Evolutionary conservation across 495 filamentous ascomycete genomes (phyloP), one percentile per base, ranked within the genome.

Genomic region (Parathielavia appendiculata): DNA sequence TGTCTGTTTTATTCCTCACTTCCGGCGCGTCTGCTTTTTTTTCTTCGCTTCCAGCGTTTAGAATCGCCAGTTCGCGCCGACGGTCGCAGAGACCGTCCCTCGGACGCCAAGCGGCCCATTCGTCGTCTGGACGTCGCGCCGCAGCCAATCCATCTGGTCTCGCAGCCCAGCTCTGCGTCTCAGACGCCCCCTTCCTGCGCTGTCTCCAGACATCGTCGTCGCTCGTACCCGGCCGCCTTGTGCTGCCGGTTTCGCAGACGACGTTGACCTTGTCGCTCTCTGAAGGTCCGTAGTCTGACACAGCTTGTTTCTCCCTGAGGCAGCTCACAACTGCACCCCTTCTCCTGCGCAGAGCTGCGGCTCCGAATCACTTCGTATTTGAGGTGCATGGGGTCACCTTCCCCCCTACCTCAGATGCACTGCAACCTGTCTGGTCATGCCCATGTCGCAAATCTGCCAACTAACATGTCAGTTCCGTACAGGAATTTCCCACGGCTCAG

Each of bases 401-500:
- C 59, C 52, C 43, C 63, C 54, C 66, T 63, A 52, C 22, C 60
- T 63, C 64, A 57, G 60, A 66, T 66, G 60, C 65, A 57, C 53
- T 65, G 65, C 53, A 65, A 67, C 65, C 45, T 60, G 61, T 57
- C 60, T 60, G 40, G 19, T 35, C 5, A 49, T 59, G 41, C 35
- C 47, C n/a, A 23, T 55, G 38, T 32, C 39, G 39, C 23, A n/a
- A 20, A 43, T 17, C 22, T 46, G 23, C 35, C 45, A 52, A 69
- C 75, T 80, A 69, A 80, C 68, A 78, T 75, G 72, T 45, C 61
- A 40, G 52, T 53, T 51, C 61, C 64, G 56, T 63, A 64, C 61
- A 73, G 73, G 57, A 57, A 66, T 51, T 61, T 64, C 47, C 72
- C 70, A 46, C 64, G 69, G 63, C 59, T 71, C 52, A 66, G 58